Base-by-base conservation (phyloP, 805 yeast genomes). In the Geotrichum ghanense region DNA sequence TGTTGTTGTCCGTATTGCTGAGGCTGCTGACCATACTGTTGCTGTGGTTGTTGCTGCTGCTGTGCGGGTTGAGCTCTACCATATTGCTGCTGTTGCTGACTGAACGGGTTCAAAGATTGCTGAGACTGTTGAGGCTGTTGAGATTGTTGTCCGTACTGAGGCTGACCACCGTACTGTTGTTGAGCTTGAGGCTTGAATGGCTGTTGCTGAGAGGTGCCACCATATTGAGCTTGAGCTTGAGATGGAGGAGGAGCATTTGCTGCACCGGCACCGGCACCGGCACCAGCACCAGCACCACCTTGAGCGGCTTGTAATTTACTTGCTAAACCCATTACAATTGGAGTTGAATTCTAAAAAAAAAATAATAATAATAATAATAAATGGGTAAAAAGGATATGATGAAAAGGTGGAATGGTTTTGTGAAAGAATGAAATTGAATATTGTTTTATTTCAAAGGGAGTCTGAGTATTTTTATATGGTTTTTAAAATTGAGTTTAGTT, bases 241-340 rank as follows among this genome's bases (percentile, higher is more conserved):
- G 48, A 46, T 12, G 46, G 47, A 14, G 47, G 48, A 22, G 42
- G 6, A 19, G 42, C 24, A n/a, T 19, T 19, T 6, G 37, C 37
- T 31, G 37, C 41, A 27, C 50, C 50, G 26, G 22, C n/a, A 26
- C 48, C 43, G 14, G 50, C 44, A 9, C 23, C 31, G 19, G 48
- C 41, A 27, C 40, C 45, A 27, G 39, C 40, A 25, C 16, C 46
- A 22, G 41, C 43, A 17, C 46, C 46, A 27, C 50, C 50, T 21
- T 48, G 48, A 24, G 53, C 48, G 24, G 60, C 53, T 9, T 50
- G 52, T 23, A 58, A 47, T 51, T 58, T 58, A 42, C 59, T 55
- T 6, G 62, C 62, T 22, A 58, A 53, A 37, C 62, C 62, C 62
- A 58, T 58, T 12, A 19, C 17, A 12, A 31, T 6, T 31, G 37